phyloP scores from a whole-genome alignment of 495 filamentous ascomycete species.

The Chaetomium fimeti region DNA sequence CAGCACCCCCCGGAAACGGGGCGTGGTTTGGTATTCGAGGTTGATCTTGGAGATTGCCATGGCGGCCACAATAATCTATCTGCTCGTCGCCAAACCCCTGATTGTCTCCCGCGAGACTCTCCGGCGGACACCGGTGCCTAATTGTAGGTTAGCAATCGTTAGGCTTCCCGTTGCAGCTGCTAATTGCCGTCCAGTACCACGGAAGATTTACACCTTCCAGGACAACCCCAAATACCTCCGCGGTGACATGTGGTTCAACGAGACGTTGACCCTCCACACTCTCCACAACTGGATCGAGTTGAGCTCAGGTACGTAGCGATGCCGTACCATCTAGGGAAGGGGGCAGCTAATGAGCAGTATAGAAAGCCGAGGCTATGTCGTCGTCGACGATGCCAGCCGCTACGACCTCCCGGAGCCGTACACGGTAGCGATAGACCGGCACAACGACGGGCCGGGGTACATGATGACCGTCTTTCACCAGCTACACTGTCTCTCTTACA shows the following conservation, averaged over 20 bases:
- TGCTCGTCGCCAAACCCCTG: constrained; percentile 19
- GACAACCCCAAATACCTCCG: constrained; percentile 40
- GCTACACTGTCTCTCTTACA: constrained; percentile 52
- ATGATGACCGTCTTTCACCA: constrained; percentile 56
- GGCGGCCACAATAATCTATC: constrained; percentile 18
- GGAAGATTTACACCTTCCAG: constrained; percentile 44
- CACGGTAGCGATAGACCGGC: constrained; percentile 35
- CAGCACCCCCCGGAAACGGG: constrained; percentile 10
- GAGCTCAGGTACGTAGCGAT: constrained; percentile 36
- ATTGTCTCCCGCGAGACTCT: neutral
- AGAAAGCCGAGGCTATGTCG: constrained; percentile 46
- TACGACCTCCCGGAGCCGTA: constrained; percentile 45
- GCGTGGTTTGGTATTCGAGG: constrained; percentile 23
- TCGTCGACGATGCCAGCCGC: constrained; percentile 33
- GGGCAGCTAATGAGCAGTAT: neutral
- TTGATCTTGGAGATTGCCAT: constrained; percentile 23
- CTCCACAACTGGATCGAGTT: constrained; percentile 49
- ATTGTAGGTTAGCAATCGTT: constrained; percentile 11
- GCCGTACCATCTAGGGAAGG: neutral
- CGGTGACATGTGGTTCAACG: constrained; percentile 48
- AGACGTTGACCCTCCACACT: constrained; percentile 40
- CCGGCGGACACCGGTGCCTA: constrained; percentile 21
- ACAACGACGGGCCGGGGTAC: constrained; percentile 42
- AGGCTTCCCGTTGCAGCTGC: neutral
- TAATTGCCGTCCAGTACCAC: constrained; percentile 36